These are phyloP conservation scores for Phytophthora pseudosyringae DNA, from an alignment of 352 stramenopile species.

Conservation along the genomic window DNA sequence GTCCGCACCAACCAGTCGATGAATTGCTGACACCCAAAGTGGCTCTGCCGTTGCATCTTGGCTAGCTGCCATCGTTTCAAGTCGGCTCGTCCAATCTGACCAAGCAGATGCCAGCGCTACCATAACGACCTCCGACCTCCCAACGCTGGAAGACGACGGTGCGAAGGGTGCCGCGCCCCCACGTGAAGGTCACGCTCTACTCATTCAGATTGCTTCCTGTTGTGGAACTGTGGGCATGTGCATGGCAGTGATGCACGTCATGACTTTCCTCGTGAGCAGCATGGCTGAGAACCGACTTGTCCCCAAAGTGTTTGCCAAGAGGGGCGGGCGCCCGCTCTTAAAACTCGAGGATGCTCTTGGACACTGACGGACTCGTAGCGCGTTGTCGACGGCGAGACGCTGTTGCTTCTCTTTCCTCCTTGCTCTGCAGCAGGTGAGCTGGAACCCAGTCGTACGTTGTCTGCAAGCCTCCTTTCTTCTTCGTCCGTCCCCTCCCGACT, in stretches of 20 bases:
- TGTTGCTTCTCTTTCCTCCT: conserved; percentile 26
- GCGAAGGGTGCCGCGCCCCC: neutral
- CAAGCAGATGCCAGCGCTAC: conserved; percentile 21
- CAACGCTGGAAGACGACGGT: conserved; percentile 25
- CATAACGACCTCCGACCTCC: conserved; percentile 7
- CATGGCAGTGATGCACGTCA: conserved; percentile 89
- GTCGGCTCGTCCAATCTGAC: conserved; percentile 12
- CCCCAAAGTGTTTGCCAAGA: conserved; percentile 76
- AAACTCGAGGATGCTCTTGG: conserved; percentile 17
- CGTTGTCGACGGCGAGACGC: conserved; percentile 15
- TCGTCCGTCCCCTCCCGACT: conserved; percentile 21
- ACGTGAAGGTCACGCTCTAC: conserved; percentile 26
- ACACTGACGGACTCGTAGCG: conserved; percentile 21
- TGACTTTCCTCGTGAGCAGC: conserved; percentile 86
- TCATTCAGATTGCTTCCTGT: conserved; percentile 80
- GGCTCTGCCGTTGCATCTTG: conserved; percentile 20
- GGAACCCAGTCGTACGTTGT: conserved; percentile 69
- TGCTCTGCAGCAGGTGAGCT: conserved; percentile 46
- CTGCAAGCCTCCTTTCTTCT: conserved; percentile 35
- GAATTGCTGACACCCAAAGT: neutral
- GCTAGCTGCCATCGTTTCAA: neutral
- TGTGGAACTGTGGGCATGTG: conserved; percentile 89
- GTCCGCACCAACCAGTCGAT: conserved; percentile 11
- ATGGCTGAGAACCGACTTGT: conserved; percentile 87
- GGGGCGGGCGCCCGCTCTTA: conserved; percentile 32